Conservation (phyloP, 441 rosid genomes). For the California macrophylla region DNA sequence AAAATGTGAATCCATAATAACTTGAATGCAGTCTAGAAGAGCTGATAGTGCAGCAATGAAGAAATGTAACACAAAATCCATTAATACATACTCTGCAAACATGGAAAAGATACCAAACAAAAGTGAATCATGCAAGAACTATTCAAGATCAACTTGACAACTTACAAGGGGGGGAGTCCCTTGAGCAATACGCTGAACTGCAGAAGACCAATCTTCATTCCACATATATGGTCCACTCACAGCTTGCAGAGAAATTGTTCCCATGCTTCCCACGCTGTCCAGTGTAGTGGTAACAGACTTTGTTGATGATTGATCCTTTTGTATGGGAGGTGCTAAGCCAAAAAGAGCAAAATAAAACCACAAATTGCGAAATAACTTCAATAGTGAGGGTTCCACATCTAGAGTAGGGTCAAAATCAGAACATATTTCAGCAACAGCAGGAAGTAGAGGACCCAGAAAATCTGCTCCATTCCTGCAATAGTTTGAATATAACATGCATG, state of each 20-base stretch:
- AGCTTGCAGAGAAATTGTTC: slow-evolving; percentile 74
- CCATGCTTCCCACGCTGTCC: slow-evolving; percentile 67
- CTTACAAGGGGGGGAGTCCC: slow-evolving; percentile 96
- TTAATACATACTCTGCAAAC: background rate
- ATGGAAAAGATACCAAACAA: background rate
- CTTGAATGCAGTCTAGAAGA: background rate
- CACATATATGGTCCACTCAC: slow-evolving; percentile 97
- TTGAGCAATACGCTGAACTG: slow-evolving; percentile 83
- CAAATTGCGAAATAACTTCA: slow-evolving; percentile 92
- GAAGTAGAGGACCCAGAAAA: slow-evolving; percentile 88
- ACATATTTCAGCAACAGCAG: slow-evolving; percentile 96
- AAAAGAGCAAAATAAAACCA: slow-evolving; percentile 98
- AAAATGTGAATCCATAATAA: background rate
- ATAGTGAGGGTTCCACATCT: slow-evolving; percentile 79
- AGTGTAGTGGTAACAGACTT: slow-evolving; percentile 64
- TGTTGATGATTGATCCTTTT: slow-evolving; percentile 41
- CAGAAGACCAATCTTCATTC: slow-evolving; percentile 69
- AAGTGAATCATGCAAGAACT: slow-evolving; percentile 15
- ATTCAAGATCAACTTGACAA: slow-evolving; percentile 34
- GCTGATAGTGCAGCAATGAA: background rate
- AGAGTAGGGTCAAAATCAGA: slow-evolving; percentile 85
- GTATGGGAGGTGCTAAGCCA: slow-evolving; percentile 92
- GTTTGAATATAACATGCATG: slow-evolving; percentile 14
- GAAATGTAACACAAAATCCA: background rate
- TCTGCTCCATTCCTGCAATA: slow-evolving; percentile 92